Evolutionary conservation across 768 basidiomycete genomes (phyloP).

Genomic region (Leccinum truebloodii): DNA sequence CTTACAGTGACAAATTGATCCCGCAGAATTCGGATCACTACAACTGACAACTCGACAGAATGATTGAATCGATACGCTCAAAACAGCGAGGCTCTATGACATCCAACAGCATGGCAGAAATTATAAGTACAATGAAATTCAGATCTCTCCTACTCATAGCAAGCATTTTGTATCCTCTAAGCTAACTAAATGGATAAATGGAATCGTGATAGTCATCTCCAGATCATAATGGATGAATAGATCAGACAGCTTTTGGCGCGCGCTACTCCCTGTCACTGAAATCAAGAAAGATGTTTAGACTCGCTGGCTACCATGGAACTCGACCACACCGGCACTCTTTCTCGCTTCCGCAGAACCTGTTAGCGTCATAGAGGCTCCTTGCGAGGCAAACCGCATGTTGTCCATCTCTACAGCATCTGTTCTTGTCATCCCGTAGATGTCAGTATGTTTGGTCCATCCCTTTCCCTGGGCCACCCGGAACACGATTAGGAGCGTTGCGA

Average conservation of each 20-base stretch:
- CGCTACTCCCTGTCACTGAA: not conserved
- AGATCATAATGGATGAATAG: not conserved
- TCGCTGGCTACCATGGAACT: not conserved
- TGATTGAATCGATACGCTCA: not conserved
- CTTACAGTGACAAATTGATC: no score
- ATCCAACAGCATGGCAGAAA: no score
- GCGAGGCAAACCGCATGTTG: not conserved
- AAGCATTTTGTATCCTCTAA: not conserved
- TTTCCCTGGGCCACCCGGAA: not conserved
- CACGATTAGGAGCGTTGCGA: not conserved
- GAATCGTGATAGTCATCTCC: not conserved
- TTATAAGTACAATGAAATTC: not conserved
- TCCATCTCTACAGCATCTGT: not conserved
- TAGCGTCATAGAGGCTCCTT: not conserved
- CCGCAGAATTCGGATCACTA: not conserved
- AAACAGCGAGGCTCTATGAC: not conserved
- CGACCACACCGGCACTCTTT: not conserved
- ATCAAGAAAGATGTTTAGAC: not conserved
- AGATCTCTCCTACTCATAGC: not conserved
- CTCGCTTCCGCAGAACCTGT: not conserved
- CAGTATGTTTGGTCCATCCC: not conserved
- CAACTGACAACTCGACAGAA: no score
- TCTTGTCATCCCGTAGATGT: not conserved
- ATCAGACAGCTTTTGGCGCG: not conserved
- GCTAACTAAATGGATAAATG: not conserved